A percentile compares a stretch with the other conserved stretches of the same genome.
These are phyloP conservation scores for Eucalyptus pauciflora DNA, from an alignment of 345 rosid species.

Conservation along the genomic window DNA sequence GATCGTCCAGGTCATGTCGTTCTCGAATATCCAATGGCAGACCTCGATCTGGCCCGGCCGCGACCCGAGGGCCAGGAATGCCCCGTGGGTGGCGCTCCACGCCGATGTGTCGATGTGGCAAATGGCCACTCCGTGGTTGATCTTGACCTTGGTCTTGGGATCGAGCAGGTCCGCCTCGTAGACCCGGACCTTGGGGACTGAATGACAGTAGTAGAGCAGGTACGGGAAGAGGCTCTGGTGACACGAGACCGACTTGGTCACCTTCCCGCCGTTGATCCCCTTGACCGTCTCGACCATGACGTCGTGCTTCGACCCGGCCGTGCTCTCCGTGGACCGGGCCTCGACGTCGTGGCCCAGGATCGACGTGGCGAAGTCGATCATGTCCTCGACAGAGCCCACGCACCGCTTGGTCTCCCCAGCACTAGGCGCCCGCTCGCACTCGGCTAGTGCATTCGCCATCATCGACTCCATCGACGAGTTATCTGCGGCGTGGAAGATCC, in stretches of 20 bases:
- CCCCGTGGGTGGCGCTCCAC: slow-evolving; percentile 37
- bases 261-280: slow-evolving; percentile 25
- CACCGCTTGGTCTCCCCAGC: slow-evolving; percentile 39
- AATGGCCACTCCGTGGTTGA: slow-evolving; percentile 38
- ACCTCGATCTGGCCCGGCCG: slow-evolving; percentile 39
- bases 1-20: slow-evolving; percentile 28
- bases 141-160: slow-evolving; percentile 10
- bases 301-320: slow-evolving; percentile 10
- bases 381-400: slow-evolving; percentile 31
- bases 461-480: slow-evolving; percentile 23
- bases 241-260: slow-evolving; percentile 32
- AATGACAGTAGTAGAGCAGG: slow-evolving; percentile 35
- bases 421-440: slow-evolving; percentile 37
- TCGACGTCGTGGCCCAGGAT: slow-evolving; percentile 18
- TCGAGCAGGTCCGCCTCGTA: slow-evolving; percentile 35
- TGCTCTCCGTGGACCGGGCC: slow-evolving; percentile 21
- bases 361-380: slow-evolving; percentile 38
- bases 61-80: slow-evolving; percentile 24
- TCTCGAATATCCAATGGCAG: slow-evolving; percentile 48
- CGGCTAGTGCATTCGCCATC: slow-evolving; percentile 4
- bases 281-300: slow-evolving; percentile 22
- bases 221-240: slow-evolving; percentile 39
- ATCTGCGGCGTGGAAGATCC: slow-evolving; percentile 16
- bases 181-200: slow-evolving; percentile 40
- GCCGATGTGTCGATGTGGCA: slow-evolving; percentile 40